These are phyloP conservation scores for Thecaphora frezii DNA, from an alignment of 1,284 basidiomycete species.

Conservation along the genomic window DNA sequence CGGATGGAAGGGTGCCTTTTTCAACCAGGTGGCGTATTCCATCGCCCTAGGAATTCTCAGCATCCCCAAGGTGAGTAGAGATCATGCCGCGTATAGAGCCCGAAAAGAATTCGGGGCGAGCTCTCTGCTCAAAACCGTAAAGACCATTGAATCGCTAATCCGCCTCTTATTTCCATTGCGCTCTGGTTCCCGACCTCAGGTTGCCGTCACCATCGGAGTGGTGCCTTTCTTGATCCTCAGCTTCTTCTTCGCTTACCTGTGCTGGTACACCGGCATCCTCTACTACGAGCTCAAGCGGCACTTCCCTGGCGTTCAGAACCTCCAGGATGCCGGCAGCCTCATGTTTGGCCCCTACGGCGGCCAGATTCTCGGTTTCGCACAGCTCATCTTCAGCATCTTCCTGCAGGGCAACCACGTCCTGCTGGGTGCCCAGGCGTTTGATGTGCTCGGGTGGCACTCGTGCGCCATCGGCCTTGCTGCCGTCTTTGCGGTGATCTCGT, in stretches of 20 bases:
- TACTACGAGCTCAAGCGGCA: constrained; percentile 46
- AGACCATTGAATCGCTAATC: too few species aligned
- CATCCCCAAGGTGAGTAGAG: constrained; percentile 25
- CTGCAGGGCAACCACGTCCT: constrained; percentile 47
- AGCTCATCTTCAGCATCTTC: constrained; percentile 43
- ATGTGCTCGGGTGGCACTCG: constrained; percentile 40
- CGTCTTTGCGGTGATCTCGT: constrained; percentile 46
- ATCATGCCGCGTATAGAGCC: neutral
- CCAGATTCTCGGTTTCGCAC: constrained; percentile 22
- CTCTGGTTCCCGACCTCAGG: too few species aligned
- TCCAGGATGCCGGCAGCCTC: constrained; percentile 48
- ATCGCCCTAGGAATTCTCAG: constrained; percentile 49
- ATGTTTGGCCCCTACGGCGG: constrained; percentile 42
- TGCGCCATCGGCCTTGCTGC: constrained; percentile 40
- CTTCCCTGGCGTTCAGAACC: constrained; percentile 47
- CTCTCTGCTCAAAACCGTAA: too few species aligned
- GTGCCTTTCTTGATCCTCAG: constrained; percentile 44
- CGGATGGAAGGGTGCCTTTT: constrained; percentile 46
- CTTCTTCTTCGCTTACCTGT: constrained; percentile 37
- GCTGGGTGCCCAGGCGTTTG: constrained; percentile 45
- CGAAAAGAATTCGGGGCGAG: neutral
- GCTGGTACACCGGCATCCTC: constrained; percentile 40
- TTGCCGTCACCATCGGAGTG: constrained; percentile 44
- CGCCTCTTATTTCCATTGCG: too few species aligned
- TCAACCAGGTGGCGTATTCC: constrained; percentile 46